phyloP scores from a whole-genome alignment of 2,329 filamentous ascomycete species.

The Penicillium olsonii region DNA sequence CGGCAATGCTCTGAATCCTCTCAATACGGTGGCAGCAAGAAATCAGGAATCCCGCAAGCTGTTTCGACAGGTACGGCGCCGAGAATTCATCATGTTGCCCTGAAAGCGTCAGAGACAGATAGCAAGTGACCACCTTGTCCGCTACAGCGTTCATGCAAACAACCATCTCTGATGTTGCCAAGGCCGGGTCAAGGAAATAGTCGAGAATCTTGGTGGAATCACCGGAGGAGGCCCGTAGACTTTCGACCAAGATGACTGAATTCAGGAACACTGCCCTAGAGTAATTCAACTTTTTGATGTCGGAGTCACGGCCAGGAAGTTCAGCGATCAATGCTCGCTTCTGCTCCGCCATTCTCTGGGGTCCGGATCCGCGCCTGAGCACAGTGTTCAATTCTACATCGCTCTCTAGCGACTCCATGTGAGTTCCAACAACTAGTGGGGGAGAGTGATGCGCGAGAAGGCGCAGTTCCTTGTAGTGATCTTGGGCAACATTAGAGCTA shows the following conservation, averaged over 20 bases:
- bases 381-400: conserved; percentile 97
- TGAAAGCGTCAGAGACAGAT: conserved; percentile 72
- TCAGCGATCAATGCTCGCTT: conserved; percentile 75
- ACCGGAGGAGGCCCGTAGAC: conserved; percentile 78
- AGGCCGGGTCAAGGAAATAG: conserved; percentile 93
- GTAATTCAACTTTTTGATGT: conserved; percentile 82
- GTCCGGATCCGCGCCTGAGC: conserved; percentile 79
- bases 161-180: conserved; percentile 61
- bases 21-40: conserved; percentile 92
- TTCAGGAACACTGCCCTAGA: conserved; percentile 91
- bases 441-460: conserved; percentile 84
- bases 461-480: conserved; percentile 74
- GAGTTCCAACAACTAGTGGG: conserved; percentile 82
- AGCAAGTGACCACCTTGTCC: conserved; percentile 73
- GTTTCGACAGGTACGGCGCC: conserved; percentile 85
- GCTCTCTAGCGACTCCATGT: conserved; percentile 87
- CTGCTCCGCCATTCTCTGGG: conserved; percentile 70
- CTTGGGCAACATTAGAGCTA: conserved; percentile 70
- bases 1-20: conserved; percentile 85
- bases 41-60: conserved; percentile 82
- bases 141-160: conserved; percentile 65
- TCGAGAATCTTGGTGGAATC: conserved; percentile 86
- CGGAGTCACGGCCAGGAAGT: conserved; percentile 72
- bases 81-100: conserved; percentile 76
- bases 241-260: conserved; percentile 86